Evolutionary conservation across 1,139 yeast species (phyloP).

Genomic region (Blastobotrys petasosporus): DNA sequence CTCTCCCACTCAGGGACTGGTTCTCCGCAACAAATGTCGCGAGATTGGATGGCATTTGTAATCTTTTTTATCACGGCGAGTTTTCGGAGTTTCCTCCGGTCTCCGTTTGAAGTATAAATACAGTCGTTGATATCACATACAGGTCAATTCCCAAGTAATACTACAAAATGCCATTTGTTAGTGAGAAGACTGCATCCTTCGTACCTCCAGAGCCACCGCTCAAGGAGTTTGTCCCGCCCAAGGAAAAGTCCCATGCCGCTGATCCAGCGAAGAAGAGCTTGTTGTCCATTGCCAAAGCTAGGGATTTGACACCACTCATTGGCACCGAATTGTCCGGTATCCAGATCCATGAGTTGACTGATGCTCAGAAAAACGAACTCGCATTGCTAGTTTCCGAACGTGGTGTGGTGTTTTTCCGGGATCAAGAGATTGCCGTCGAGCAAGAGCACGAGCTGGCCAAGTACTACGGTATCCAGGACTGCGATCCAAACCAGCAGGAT

Average conservation of each 20-base stretch:
- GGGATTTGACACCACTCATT: slow-evolving; percentile 46
- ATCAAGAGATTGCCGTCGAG: slow-evolving; percentile 55
- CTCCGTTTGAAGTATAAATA: too few species aligned
- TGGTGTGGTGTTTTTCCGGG: slow-evolving; percentile 61
- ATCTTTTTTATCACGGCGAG: too few species aligned
- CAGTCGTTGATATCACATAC: too few species aligned
- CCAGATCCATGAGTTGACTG: slow-evolving; percentile 48
- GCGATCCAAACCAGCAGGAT: too few species aligned
- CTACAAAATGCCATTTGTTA: too few species aligned
- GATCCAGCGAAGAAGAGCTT: slow-evolving; percentile 49
- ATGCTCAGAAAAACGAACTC: slow-evolving; percentile 54
- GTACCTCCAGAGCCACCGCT: too few species aligned
- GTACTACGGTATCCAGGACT: slow-evolving; percentile 41
- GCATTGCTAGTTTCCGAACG: slow-evolving; percentile 60
- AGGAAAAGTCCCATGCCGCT: slow-evolving; percentile 37
- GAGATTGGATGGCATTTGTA: too few species aligned
- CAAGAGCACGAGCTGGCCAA: slow-evolving; percentile 47
- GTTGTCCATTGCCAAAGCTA: slow-evolving; percentile 38
- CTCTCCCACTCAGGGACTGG: too few species aligned
- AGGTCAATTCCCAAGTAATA: too few species aligned
- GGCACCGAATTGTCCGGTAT: slow-evolving; percentile 57
- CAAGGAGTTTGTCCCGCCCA: not conserved
- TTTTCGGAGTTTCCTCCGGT: too few species aligned
- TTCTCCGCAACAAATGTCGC: too few species aligned
- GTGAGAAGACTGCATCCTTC: too few species aligned